These are phyloP conservation scores for Pyricularia pennisetigena DNA, from an alignment of 2,329 filamentous ascomycete species.

Conservation along the genomic window DNA sequence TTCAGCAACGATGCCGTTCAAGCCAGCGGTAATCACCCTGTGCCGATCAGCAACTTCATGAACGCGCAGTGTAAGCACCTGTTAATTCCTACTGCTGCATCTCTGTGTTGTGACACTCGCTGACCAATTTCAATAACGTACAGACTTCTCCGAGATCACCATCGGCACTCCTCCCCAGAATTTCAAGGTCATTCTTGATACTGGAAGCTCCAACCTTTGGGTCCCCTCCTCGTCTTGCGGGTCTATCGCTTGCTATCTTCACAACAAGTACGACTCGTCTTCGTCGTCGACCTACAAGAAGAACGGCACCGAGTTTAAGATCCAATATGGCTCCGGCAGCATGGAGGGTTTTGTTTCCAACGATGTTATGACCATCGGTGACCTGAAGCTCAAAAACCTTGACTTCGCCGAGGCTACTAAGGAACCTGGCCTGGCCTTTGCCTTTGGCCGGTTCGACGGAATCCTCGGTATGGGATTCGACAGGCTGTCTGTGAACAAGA, in stretches of 20 bases:
- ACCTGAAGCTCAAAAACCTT: constrained; percentile 79
- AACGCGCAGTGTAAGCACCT: constrained; percentile 84
- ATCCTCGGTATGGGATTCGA: constrained; percentile 93
- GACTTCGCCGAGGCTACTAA: constrained; percentile 93
- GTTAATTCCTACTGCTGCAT: neutral
- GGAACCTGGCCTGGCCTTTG: constrained; percentile 94
- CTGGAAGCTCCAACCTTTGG: constrained; percentile 98
- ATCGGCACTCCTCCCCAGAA: constrained; percentile 85
- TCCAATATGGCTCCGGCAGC: constrained; percentile 90
- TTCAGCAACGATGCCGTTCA: constrained; percentile 67
- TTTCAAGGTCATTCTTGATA: constrained; percentile 99
- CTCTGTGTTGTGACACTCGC: neutral
- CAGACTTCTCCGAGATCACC: constrained; percentile 94
- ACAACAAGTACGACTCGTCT: constrained; percentile 91
- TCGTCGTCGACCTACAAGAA: constrained; percentile 84
- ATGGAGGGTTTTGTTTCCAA: constrained; percentile 89
- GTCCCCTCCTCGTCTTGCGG: constrained; percentile 83
- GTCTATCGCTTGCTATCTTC: constrained; percentile 96
- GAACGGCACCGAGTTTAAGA: constrained; percentile 89
- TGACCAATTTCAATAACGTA: constrained; percentile 4
- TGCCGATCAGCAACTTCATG: constrained; percentile 93
- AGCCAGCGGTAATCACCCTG: constrained; percentile 59
- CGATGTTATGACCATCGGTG: constrained; percentile 78
- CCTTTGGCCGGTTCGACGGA: constrained; percentile 94
- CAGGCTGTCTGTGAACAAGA: constrained; percentile 92